Evolutionary conservation across 2,329 filamentous ascomycete genomes (phyloP), one percentile per base, ranked within the genome.

Genomic region (Hymenoscyphus repandus): DNA sequence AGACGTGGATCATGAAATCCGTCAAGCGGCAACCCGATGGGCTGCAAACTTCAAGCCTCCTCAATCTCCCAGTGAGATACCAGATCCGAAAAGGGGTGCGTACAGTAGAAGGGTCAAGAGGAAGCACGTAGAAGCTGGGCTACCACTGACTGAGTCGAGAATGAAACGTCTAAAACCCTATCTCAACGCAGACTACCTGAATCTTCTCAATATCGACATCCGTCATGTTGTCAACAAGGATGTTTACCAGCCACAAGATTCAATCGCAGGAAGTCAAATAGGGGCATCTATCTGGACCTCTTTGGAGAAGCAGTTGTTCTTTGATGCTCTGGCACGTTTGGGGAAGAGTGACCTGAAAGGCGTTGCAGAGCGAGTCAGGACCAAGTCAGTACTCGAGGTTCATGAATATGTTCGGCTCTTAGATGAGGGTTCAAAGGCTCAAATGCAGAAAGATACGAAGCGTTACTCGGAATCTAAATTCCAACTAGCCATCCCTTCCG

Each of bases 381-480:
- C 81, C 32, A 97, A 97, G 68, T 85, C 82, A 51, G 77, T 82
- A 56, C 64, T 85, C 7, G 90, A 96, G 68, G 81, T 93, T 32
- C 76, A 77, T 27, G 79, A 86, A 45, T 90, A 90, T 64, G 66
- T 95, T 4, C 62, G 72, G 6, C 66, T 87, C 1, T 74, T 96
- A 5, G 72, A 82, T 9, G 33, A 64, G 68, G 18, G 70, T 74
- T 36, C 71, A n/a, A 50, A 65, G 43, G 56, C 60, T 9, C 65
- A 64, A 12, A 53, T 33, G 6, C 37, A 40, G 6, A 34, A 53
- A 17, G 45, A 56, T 6, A 43, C 5, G 12, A 58, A 66, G 22
- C 10, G 12, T 27, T 5, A 32, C 7, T 18, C 45, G 20, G 17
- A 47, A 12, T 56, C 80, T 30, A 67, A 72, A 22, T 64, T 75